A percentile compares a stretch with the other conserved stretches of the same genome.
These are phyloP conservation scores for Austroboletus rostrupii DNA, from an alignment of 1,284 basidiomycete genomes.

Conservation along the genomic window DNA sequence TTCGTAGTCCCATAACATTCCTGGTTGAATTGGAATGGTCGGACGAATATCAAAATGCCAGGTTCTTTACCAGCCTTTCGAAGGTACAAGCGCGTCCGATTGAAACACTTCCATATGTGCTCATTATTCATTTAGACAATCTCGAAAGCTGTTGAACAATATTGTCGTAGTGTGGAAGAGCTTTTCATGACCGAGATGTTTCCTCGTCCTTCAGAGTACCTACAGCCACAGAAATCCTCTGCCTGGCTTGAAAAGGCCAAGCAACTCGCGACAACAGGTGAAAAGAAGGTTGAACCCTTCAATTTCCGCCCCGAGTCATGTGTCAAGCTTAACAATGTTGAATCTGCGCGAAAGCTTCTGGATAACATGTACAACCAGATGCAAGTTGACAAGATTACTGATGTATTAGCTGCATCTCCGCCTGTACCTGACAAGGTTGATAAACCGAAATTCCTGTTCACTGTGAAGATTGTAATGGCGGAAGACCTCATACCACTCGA, in stretches of 20 bases:
- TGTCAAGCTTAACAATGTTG: slow-evolving; percentile 97
- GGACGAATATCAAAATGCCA: slow-evolving; percentile 83
- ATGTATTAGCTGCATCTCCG: slow-evolving; percentile 57
- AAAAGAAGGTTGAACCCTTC: slow-evolving; percentile 91
- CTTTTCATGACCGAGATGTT: slow-evolving; percentile 95
- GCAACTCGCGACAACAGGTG: slow-evolving; percentile 68
- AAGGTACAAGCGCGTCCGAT: slow-evolving; percentile 49
- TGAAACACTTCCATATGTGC: neutral
- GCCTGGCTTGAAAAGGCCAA: slow-evolving; percentile 95
- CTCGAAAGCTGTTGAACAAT: slow-evolving; percentile 89
- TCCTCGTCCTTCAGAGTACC: slow-evolving; percentile 70
- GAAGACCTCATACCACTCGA: slow-evolving; percentile 78
- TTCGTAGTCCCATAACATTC: slow-evolving; percentile 88
- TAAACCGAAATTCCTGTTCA: slow-evolving; percentile 78
- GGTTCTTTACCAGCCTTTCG: slow-evolving; percentile 84
- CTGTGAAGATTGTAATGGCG: slow-evolving; percentile 89
- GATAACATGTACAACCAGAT: slow-evolving; percentile 94
- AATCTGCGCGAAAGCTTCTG: slow-evolving; percentile 84
- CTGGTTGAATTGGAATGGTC: slow-evolving; percentile 90
- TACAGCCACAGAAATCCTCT: slow-evolving; percentile 80
- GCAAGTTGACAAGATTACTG: slow-evolving; percentile 85
- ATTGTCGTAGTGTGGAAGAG: slow-evolving; percentile 84
- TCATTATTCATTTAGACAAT: slow-evolving; percentile 59
- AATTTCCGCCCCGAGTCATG: slow-evolving; percentile 93
- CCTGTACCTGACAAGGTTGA: slow-evolving; percentile 68